A percentile compares a stretch with the other conserved stretches of the same genome.
Conservation (phyloP, 257 asterid species). For the Solanum appendiculatum region DNA sequence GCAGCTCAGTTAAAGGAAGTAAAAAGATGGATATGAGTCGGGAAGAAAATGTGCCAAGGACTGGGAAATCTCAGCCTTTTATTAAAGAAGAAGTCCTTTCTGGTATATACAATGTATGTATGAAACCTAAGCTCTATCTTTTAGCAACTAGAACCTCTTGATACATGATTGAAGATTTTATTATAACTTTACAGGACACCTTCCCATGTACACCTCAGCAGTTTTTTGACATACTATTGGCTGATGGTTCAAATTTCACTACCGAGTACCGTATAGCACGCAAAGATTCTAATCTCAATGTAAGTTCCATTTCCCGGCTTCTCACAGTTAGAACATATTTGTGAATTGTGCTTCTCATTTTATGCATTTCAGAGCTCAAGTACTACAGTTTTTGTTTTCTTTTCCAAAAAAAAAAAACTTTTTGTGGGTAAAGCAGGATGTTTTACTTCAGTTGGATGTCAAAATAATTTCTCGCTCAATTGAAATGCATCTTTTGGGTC, state of each 20-base stretch:
- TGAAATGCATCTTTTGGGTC: background rate
- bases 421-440: background rate
- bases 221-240: slow-evolving; percentile 57
- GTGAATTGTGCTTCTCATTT: background rate
- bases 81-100: slow-evolving; percentile 80
- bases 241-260: slow-evolving; percentile 73
- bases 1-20: slow-evolving; percentile 42
- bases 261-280: slow-evolving; percentile 56
- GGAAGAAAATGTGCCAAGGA: slow-evolving; percentile 32
- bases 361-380: background rate
- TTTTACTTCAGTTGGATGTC: background rate
- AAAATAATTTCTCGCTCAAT: background rate
- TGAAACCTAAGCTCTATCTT: background rate
- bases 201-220: slow-evolving; percentile 91
- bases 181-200: slow-evolving; percentile 43
- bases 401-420: background rate
- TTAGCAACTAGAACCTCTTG: background rate
- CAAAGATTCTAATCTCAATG: slow-evolving; percentile 70
- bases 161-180: background rate
- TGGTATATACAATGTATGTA: slow-evolving; percentile 50
- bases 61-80: slow-evolving; percentile 55
- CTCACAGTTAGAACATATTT: background rate
- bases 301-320: slow-evolving; percentile 22
- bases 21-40: slow-evolving; percentile 29
- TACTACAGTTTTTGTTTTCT: background rate